Evolutionary conservation across 2,329 filamentous ascomycete genomes (phyloP).

Genomic region (Trichocomaceae sp.): DNA sequence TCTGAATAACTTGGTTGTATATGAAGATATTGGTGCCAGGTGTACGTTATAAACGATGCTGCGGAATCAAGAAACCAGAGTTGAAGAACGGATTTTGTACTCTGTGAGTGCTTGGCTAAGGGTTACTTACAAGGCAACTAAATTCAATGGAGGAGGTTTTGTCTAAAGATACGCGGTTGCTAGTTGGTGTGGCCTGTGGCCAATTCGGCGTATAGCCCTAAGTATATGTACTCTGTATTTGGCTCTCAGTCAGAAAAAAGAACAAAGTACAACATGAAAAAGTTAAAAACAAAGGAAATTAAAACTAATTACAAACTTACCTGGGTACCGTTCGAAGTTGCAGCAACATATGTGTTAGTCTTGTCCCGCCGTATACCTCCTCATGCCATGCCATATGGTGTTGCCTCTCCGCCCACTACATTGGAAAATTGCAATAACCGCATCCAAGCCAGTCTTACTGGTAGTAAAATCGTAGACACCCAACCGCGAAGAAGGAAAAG

Average conservation of each 20-base stretch:
- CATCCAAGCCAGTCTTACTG: conserved; percentile 3
- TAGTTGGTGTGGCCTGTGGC: conserved; percentile 10
- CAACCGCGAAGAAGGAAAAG: too few species aligned
- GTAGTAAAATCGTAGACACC: conserved; percentile 12
- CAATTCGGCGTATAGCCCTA: conserved; percentile 12
- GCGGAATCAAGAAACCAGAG: conserved; percentile 5
- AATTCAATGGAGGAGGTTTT: too few species aligned
- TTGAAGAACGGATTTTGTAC: conserved; percentile 12
- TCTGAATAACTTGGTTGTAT: conserved; percentile 13
- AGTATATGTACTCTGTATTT: neutral
- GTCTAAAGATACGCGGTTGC: conserved; percentile 3
- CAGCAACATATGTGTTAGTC: conserved; percentile 2
- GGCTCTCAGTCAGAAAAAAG: neutral
- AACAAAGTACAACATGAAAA: too few species aligned
- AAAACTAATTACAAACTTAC: too few species aligned
- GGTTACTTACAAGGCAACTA: too few species aligned
- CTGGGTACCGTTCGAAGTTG: conserved; percentile 12
- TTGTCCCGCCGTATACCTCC: conserved; percentile 13
- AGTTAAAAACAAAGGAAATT: too few species aligned
- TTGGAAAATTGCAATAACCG: conserved; percentile 9
- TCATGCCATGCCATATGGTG: too few species aligned
- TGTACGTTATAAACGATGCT: conserved; percentile 5
- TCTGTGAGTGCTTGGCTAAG: conserved; percentile 1
- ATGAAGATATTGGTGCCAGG: conserved; percentile 2
- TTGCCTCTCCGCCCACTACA: conserved; percentile 8